Evolutionary conservation across 208 protist genomes (phyloP).

Genomic region (Crithidia thermophila): DNA sequence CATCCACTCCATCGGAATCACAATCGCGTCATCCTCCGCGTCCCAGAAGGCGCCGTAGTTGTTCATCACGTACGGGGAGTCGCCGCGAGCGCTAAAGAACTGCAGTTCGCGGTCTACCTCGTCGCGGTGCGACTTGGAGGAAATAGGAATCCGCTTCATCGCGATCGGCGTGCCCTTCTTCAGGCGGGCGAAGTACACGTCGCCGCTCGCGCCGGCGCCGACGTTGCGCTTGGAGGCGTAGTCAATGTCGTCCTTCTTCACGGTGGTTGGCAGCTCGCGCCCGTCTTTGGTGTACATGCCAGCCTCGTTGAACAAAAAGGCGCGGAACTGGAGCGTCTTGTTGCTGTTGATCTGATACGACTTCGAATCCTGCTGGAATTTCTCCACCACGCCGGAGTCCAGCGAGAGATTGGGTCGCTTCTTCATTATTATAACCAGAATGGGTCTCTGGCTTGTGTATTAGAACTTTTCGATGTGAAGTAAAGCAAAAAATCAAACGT

Average conservation of each 20-base stretch:
- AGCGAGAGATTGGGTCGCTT: constrained; percentile 62
- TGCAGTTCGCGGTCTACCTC: constrained; percentile 86
- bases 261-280: constrained; percentile 60
- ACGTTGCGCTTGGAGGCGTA: constrained; percentile 57
- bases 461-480: not conserved
- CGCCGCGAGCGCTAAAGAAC: constrained; percentile 76
- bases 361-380: constrained; percentile 68
- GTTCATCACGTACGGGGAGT: constrained; percentile 87
- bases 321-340: constrained; percentile 85
- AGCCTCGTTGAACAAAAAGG: constrained; percentile 82
- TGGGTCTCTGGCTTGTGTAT: not conserved
- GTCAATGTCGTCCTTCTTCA: constrained; percentile 87
- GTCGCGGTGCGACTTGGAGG: constrained; percentile 85
- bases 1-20: constrained; percentile 93
- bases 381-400: constrained; percentile 68
- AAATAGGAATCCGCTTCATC: constrained; percentile 88
- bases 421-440: constrained; percentile 40
- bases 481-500: not conserved
- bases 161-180: constrained; percentile 80
- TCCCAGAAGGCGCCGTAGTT: constrained; percentile 92
- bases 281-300: constrained; percentile 90
- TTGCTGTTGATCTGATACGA: constrained; percentile 91
- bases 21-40: constrained; percentile 77
- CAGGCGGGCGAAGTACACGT: constrained; percentile 73
- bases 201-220: constrained; percentile 76